Conservation (phyloP, 164 flowering plant genomes). For the Vitis riparia region DNA sequence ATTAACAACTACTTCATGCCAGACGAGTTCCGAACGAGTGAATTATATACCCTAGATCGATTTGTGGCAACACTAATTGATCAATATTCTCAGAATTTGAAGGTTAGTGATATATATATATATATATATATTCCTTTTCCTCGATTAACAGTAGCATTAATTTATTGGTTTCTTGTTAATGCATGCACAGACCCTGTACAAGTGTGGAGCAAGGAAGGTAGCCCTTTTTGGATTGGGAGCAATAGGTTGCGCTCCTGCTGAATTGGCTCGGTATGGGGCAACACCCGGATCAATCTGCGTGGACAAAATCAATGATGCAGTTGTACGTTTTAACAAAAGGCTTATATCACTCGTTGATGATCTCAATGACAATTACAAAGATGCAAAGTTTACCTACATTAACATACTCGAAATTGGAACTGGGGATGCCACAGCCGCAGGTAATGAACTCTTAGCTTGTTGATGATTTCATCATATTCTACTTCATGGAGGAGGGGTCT, state of each 20-base stretch:
- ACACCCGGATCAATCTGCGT: constrained; percentile 6
- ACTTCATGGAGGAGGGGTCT: no score
- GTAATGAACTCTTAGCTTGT: background rate
- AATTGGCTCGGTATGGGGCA: background rate
- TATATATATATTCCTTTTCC: background rate
- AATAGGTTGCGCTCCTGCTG: constrained; percentile 12
- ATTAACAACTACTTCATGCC: constrained; percentile 34
- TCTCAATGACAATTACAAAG: constrained; percentile 5
- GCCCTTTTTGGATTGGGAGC: constrained; percentile 9
- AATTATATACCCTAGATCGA: constrained; percentile 4
- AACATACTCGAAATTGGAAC: constrained; percentile 7
- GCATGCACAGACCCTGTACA: constrained; percentile 5
- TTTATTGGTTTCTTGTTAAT: background rate
- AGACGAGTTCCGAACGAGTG: constrained; percentile 7
- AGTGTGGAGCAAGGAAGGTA: constrained; percentile 14
- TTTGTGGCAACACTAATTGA: constrained; percentile 1
- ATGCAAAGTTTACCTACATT: constrained; percentile 18
- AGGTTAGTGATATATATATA: background rate
- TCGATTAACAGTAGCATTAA: background rate
- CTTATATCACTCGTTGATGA: constrained; percentile 11
- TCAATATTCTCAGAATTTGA: background rate
- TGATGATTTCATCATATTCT: no score
- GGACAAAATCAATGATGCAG: constrained; percentile 13
- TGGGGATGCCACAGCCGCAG: constrained; percentile 5
- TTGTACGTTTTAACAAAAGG: constrained; percentile 6